A percentile compares a stretch with the other conserved stretches of the same genome.
Conservation (phyloP, 2,329 filamentous ascomycete species). For the Trichoderma sp. region DNA sequence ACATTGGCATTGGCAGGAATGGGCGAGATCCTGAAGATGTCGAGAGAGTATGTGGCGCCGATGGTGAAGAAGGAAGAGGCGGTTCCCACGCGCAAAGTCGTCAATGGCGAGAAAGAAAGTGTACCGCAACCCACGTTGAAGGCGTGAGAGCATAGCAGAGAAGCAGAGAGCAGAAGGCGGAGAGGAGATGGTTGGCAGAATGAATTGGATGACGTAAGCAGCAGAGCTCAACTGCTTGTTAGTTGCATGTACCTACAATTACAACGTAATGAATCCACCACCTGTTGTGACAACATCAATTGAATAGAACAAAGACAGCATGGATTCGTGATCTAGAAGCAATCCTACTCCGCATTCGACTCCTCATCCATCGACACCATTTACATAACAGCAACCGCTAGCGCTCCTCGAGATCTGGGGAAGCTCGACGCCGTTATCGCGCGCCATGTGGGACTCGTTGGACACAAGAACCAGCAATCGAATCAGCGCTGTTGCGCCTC, state of each 20-base stretch:
- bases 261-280: background rate
- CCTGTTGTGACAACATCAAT: background rate
- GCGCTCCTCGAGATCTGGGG: conserved; percentile 16
- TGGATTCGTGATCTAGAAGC: background rate
- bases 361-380: background rate
- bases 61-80: background rate
- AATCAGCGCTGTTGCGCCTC: background rate
- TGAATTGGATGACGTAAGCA: background rate
- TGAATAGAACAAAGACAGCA: background rate
- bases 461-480: background rate
- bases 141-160: too few species aligned
- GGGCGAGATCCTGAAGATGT: conserved; percentile 29
- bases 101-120: conserved; percentile 1
- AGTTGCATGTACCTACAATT: background rate
- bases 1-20: conserved; percentile 31
- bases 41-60: conserved; percentile 24
- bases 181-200: background rate
- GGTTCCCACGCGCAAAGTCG: background rate
- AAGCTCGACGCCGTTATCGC: conserved; percentile 17
- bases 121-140: background rate
- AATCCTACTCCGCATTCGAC: background rate
- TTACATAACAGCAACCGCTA: conserved; percentile 20
- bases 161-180: background rate
- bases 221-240: background rate
- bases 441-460: conserved; percentile 9